Evolutionary conservation across 495 filamentous ascomycete genomes (phyloP), one percentile per base, ranked within the genome.

Genomic region (Cercophora newfieldiana): DNA sequence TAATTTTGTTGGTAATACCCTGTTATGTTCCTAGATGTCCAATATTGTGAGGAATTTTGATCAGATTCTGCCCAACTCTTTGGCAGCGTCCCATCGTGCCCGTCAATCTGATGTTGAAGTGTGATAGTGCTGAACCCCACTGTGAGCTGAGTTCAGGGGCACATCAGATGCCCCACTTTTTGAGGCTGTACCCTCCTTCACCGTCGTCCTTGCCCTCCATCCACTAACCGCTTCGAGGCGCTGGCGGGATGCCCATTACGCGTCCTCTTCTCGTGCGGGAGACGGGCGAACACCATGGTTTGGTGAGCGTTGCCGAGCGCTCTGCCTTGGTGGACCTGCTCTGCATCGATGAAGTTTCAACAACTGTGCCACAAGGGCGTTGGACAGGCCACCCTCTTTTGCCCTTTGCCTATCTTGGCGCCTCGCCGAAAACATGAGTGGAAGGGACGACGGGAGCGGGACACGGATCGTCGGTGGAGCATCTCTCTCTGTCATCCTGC

Each of bases 161-260:
- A 28, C 54, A 22, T 53, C 19, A 19, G 21, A 26, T 30, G 24
- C 26, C 21, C 58, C 58, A 60, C 33, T 30, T 33, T 24, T 25
- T 53, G 67, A 59, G 67, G 67, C 67, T 65, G 58, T 65, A 58
- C 67, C 67, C 54, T 53, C 53, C 25, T 44, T 22, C 22, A 49
- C 10, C 47, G 22, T 6, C 21, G 54, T 30, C 16, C 24, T 53
- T 22, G 50, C 50, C 50, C 50, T 58, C 55, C 26, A 58, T 48
- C 56, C 31, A 44, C 21, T 48, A 28, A 26, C 50, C 21, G 18
- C 25, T 47, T 50, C 51, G 26, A n/a, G n/a, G n/a, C 57, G 55
- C 59, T 59, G 57, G 57, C 51, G 59, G 63, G 63, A 44, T 59
- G 67, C 54, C 62, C 58, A 66, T 69, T 58, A 69, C 67, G 67